A percentile compares a stretch with the other conserved stretches of the same genome.
These are phyloP conservation scores for Elongisporangium senticosum DNA, from an alignment of 352 stramenopile species.

Conservation along the genomic window DNA sequence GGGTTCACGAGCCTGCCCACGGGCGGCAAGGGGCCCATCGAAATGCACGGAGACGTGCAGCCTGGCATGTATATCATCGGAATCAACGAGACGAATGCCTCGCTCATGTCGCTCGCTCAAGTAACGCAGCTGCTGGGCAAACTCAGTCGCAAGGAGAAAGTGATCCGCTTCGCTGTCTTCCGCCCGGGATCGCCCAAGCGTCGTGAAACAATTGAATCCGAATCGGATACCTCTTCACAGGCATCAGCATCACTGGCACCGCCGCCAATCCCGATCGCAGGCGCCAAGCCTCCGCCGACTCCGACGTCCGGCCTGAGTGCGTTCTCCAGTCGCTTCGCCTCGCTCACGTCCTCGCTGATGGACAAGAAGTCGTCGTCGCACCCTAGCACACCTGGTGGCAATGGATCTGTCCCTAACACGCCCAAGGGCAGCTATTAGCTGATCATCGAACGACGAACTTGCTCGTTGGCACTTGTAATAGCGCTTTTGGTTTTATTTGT, in stretches of 20 bases:
- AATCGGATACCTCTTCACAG: slow-evolving; percentile 45
- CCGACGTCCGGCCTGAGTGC: slow-evolving; percentile 15
- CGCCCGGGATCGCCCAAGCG: slow-evolving; percentile 43
- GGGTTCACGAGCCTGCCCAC: slow-evolving; percentile 67
- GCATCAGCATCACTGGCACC: slow-evolving; percentile 15
- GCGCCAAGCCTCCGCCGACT: slow-evolving; percentile 25
- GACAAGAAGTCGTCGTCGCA: slow-evolving; percentile 36
- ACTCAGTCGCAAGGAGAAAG: slow-evolving; percentile 70
- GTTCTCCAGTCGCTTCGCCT: slow-evolving; percentile 60
- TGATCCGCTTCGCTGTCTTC: slow-evolving; percentile 78
- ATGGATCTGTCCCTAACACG: slow-evolving; percentile 7
- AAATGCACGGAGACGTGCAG: slow-evolving; percentile 53
- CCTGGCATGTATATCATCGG: slow-evolving; percentile 84
- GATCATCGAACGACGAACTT: background rate
- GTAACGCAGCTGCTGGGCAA: slow-evolving; percentile 70
- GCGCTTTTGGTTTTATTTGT: background rate
- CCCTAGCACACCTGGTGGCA: background rate
- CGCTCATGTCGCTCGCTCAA: slow-evolving; percentile 69
- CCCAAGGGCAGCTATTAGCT: slow-evolving; percentile 14
- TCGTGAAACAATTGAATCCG: slow-evolving; percentile 25
- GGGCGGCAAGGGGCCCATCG: slow-evolving; percentile 58
- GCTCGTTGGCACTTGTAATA: background rate
- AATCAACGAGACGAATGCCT: slow-evolving; percentile 83
- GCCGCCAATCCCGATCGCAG: slow-evolving; percentile 25
- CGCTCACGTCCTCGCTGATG: slow-evolving; percentile 42